Evolutionary conservation across 2,329 filamentous ascomycete genomes (phyloP), one percentile per base, ranked within the genome.

Genomic region (Ophidiomyces ophidiicola): DNA sequence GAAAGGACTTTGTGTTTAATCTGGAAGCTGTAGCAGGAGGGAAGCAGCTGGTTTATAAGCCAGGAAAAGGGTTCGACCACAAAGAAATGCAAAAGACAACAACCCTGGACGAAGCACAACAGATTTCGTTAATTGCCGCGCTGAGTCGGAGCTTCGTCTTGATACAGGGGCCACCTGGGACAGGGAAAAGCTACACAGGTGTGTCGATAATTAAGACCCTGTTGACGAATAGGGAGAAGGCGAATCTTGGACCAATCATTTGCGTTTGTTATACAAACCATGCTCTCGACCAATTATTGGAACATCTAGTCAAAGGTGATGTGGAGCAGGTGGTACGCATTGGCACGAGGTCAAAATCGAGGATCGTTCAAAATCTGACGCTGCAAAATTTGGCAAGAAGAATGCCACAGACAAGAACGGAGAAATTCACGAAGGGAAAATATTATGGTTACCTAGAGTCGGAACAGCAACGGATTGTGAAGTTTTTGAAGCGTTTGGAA

Each of bases 161-260:
- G 3, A 78, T 82, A 7, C 78, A 83, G 58, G 80, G 80, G 0
- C 79, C 79, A 0, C 79, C 79, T 0, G 79, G 80, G 0, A 83
- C 79, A 0, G 79, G 80, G 0, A 83, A 83, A 51, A 71, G 66
- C 3, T 81, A 70, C 46, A 65, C 70, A 0, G 78, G 77, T 2
- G 64, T 74, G 1, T 64, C 69, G 30, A 53, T 82, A n/a, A 68
- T 80, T 43, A 69, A 70, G 43, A 63, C 52, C 6, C 44, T 61
- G 5, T 41, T 61, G 12, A 43, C 45, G 2, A 55, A 58, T 39
- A 60, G 55, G 20, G 30, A 44, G 0, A 45, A 32, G 33, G 57
- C 48, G 0, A 37, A 52, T 0, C 46, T 72, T 0, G 66, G 67
- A 0, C 68, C 68, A 0, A 64, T 73, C 4, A 45, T 73, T 4